phyloP scores from a whole-genome alignment of 495 filamentous ascomycete species.

The Penicillium odoratum region DNA sequence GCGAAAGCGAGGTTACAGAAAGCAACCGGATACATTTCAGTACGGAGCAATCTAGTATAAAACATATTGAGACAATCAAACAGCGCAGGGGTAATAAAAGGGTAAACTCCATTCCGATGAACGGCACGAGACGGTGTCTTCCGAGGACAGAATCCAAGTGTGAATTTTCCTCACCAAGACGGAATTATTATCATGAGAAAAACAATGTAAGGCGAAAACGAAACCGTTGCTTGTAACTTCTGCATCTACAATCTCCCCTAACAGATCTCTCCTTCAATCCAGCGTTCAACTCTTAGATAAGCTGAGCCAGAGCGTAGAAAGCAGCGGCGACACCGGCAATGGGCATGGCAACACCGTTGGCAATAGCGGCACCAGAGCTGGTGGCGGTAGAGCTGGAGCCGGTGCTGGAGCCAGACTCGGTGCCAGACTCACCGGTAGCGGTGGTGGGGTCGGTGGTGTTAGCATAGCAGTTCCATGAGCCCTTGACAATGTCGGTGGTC shows the following conservation, averaged over 20 bases:
- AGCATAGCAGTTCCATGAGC: slow-evolving; percentile 58
- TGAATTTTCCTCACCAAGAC: slow-evolving; percentile 43
- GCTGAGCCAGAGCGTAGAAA: slow-evolving; percentile 47
- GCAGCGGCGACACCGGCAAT: slow-evolving; percentile 44
- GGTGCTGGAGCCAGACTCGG: slow-evolving; percentile 47
- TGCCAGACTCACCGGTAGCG: slow-evolving; percentile 37
- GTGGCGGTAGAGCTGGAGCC: slow-evolving; percentile 25
- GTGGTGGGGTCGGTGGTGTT: slow-evolving; percentile 41
- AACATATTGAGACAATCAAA: slow-evolving; percentile 21
- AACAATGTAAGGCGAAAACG: slow-evolving; percentile 37
- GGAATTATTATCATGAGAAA: slow-evolving; percentile 53
- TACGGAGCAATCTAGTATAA: slow-evolving; percentile 16
- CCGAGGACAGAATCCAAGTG: slow-evolving; percentile 31
- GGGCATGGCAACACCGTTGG: slow-evolving; percentile 41
- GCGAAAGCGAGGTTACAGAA: slow-evolving; percentile 11
- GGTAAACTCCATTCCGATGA: slow-evolving; percentile 29
- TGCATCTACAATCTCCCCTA: slow-evolving; percentile 29
- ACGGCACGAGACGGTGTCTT: slow-evolving; percentile 21
- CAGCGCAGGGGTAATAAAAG: slow-evolving; percentile 20
- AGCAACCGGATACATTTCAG: slow-evolving; percentile 30
- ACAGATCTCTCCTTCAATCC: slow-evolving; percentile 11
- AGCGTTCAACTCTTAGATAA: slow-evolving; percentile 39
- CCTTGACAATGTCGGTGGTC: slow-evolving; percentile 45
- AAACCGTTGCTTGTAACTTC: slow-evolving; percentile 40
- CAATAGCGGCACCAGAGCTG: slow-evolving; percentile 42